These are phyloP conservation scores for Solanum hybrid DNA, from an alignment of 305 asterid genomes.

Conservation along the genomic window DNA sequence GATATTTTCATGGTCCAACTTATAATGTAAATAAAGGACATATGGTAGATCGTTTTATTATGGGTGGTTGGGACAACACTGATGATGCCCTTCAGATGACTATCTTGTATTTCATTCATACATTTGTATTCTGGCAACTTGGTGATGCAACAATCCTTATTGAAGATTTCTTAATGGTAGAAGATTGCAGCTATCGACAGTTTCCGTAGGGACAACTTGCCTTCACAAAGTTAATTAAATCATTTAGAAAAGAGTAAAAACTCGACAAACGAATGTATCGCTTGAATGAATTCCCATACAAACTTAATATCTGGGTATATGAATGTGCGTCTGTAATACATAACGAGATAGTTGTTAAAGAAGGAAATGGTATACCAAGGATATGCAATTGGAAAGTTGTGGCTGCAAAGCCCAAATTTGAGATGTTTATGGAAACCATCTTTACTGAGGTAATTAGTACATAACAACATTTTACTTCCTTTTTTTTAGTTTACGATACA, in stretches of 20 bases:
- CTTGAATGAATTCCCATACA: neutral
- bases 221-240: neutral
- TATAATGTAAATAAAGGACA: neutral
- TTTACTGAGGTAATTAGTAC: neutral
- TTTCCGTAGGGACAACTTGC: neutral
- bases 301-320: no score
- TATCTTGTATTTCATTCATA: neutral
- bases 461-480: neutral
- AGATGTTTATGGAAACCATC: neutral
- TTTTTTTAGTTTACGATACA: neutral
- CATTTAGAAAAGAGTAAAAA: neutral
- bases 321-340: neutral
- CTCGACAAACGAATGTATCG: neutral
- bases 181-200: no score
- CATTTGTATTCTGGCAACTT: neutral
- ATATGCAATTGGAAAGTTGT: neutral
- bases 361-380: neutral
- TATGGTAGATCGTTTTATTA: neutral
- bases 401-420: neutral
- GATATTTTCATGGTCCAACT: neutral
- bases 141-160: neutral
- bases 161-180: neutral
- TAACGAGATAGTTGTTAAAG: neutral
- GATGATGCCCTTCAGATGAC: neutral
- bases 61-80: neutral